Conservation (phyloP, 1,284 basidiomycete species). For the Hypsizygus ulmarius region DNA sequence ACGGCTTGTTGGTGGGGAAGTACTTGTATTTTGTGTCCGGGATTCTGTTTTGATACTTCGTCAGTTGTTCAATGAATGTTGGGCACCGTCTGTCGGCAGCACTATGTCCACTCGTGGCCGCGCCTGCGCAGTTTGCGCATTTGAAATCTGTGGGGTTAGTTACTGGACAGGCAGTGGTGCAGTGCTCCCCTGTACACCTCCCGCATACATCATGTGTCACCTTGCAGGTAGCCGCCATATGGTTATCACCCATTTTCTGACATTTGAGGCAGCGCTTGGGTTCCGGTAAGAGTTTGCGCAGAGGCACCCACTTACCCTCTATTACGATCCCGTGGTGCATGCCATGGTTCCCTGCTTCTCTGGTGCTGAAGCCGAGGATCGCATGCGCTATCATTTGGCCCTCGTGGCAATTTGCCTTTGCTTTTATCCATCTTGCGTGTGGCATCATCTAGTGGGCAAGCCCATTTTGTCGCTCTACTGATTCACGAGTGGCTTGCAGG, state of each 20-base stretch:
- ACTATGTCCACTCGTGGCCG: background rate
- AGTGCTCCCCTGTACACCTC: background rate
- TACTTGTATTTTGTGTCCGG: background rate
- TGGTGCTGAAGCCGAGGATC: background rate
- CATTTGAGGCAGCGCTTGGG: background rate
- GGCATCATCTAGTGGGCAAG: background rate
- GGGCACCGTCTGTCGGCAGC: background rate
- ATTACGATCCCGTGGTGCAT: background rate
- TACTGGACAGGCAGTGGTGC: background rate
- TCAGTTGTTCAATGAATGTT: background rate
- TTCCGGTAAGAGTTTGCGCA: background rate
- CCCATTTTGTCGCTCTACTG: background rate
- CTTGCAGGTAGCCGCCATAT: slow-evolving; percentile 1
- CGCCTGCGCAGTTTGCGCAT: background rate
- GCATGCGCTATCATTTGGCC: slow-evolving; percentile 1
- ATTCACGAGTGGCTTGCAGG: background rate
- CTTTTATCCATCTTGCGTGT: slow-evolving; percentile 3
- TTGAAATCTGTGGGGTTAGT: background rate
- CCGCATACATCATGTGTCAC: background rate
- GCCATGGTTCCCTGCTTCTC: background rate
- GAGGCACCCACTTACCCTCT: background rate
- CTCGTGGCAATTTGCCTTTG: background rate
- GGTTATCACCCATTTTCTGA: background rate
- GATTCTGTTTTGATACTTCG: background rate
- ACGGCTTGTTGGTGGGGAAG: background rate